Base-by-base conservation (phyloP, 2,329 filamentous ascomycete species). In the Talaromyces sp. region DNA sequence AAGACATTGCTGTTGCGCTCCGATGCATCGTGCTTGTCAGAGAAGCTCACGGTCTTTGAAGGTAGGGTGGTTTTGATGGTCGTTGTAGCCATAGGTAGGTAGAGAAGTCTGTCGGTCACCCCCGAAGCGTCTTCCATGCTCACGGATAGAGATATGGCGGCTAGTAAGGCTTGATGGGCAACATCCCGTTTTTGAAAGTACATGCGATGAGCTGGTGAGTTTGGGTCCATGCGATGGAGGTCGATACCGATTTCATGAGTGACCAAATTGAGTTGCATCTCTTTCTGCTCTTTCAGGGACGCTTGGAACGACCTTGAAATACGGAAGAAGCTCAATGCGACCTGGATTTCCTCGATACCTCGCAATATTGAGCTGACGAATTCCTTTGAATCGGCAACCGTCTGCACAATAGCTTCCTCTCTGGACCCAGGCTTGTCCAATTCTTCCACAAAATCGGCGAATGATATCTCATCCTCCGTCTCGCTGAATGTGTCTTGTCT, bases 211-310 rank as follows among this genome's bases (percentile, higher is more conserved):
- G 93, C 92, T 0, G 95, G 92, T 16, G 93, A 96, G 70, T 91
- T 93, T 46, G 91, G 89, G 73, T 99, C 93, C 61, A 99, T 84
- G 23, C 93, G 88, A 73, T 98, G 89, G 44, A 99, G 81, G 72
- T 99, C 95, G 72, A 99, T 85, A 64, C 93, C 93, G 46, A 99
- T 87, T 74, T 99, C 96, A 75, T 99, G 98, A 85, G 96, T 96
- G 6, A 93, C 92, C 50, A 93, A 84, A 71, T 93, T 96, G 65
- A 97, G 82, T 64, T 90, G 86, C 7, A 96, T 84, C 3, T 91
- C 88, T n/a, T 84, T 82, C 31, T 88, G 86, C 2, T 83, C 82
- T 2, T 88, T 83, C 66, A 87, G 86, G 63, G 91, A 81, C 1
- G 86, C 83, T 42, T 88, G 83, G 12, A 97, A 83, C 69, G 87